Percentiles rank a stretch among this genome's conserved stretches.
phyloP scores from a whole-genome alignment of 495 filamentous ascomycete species.

The Entonaema liquescens region DNA sequence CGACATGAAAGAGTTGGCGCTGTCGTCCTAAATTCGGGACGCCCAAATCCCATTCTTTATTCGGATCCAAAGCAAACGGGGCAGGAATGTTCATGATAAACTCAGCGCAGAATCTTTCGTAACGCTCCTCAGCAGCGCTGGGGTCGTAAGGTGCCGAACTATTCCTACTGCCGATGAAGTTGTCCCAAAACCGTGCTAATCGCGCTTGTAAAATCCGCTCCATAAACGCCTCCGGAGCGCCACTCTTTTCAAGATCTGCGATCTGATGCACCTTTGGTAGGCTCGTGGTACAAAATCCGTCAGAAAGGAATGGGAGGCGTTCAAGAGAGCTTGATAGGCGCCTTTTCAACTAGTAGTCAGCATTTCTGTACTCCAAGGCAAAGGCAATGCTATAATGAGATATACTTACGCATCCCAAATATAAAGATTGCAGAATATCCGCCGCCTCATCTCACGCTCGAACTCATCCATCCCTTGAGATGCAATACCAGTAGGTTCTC shows the following conservation, averaged over 20 bases:
- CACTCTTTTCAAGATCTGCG: slow-evolving; percentile 3
- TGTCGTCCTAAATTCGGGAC: slow-evolving; percentile 4
- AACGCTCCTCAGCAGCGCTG: background rate
- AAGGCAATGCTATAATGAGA: no score
- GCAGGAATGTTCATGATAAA: slow-evolving; percentile 1
- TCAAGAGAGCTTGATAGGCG: slow-evolving; percentile 6
- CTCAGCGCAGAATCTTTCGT: slow-evolving; percentile 4
- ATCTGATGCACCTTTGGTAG: slow-evolving; percentile 3
- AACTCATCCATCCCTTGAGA: slow-evolving; percentile 15
- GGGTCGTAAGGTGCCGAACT: slow-evolving; percentile 1
- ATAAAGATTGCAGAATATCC: slow-evolving; percentile 45
- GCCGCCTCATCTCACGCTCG: slow-evolving; percentile 38
- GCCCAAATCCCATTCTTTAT: background rate
- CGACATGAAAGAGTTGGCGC: slow-evolving; percentile 5
- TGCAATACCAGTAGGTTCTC: background rate
- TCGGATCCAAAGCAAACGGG: slow-evolving; percentile 1
- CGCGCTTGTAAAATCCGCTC: slow-evolving; percentile 3
- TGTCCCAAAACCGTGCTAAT: slow-evolving; percentile 3
- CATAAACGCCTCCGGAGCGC: slow-evolving; percentile 6
- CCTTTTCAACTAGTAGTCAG: background rate
- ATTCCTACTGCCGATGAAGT: background rate
- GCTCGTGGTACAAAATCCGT: slow-evolving; percentile 2
- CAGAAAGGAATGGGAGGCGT: slow-evolving; percentile 4
- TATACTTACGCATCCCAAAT: slow-evolving; percentile 36
- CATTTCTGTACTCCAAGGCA: background rate